These are phyloP conservation scores for Sugiyamaella grinbergsii DNA, from an alignment of 1,139 yeast genomes.

Conservation along the genomic window DNA sequence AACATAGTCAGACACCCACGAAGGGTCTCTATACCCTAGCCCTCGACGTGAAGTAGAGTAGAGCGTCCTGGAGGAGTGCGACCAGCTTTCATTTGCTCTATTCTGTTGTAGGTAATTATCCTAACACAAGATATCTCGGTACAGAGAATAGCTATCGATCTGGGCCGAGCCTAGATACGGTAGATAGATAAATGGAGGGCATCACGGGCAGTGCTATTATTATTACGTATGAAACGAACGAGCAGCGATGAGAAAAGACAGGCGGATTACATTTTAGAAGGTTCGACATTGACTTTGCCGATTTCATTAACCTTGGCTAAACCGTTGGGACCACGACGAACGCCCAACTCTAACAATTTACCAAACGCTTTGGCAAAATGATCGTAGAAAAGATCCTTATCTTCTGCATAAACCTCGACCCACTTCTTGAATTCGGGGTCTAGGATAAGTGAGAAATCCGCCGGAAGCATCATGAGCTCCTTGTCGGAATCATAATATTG, in stretches of 20 bases:
- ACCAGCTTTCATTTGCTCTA: too few species aligned
- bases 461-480: constrained; percentile 59
- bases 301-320: constrained; percentile 38
- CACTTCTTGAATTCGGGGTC: constrained; percentile 53
- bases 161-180: too few species aligned
- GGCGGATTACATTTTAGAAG: constrained; percentile 14
- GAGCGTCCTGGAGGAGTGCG: too few species aligned
- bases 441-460: constrained; percentile 57
- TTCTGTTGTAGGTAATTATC: too few species aligned
- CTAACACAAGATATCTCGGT: too few species aligned
- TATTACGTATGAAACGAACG: too few species aligned
- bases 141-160: too few species aligned
- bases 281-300: constrained; percentile 19
- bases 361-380: constrained; percentile 58
- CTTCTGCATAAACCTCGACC: constrained; percentile 58
- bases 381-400: constrained; percentile 52
- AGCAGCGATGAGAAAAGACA: too few species aligned
- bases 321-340: constrained; percentile 43
- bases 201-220: too few species aligned
- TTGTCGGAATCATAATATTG: constrained; percentile 79
- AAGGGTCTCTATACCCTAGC: neutral
- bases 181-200: too few species aligned
- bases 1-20: neutral
- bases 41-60: neutral
- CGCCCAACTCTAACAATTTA: constrained; percentile 62